Evolutionary conservation across 305 asterid species (phyloP), one percentile per base, ranked within the genome.

Genomic region (Solanum hybrid): DNA sequence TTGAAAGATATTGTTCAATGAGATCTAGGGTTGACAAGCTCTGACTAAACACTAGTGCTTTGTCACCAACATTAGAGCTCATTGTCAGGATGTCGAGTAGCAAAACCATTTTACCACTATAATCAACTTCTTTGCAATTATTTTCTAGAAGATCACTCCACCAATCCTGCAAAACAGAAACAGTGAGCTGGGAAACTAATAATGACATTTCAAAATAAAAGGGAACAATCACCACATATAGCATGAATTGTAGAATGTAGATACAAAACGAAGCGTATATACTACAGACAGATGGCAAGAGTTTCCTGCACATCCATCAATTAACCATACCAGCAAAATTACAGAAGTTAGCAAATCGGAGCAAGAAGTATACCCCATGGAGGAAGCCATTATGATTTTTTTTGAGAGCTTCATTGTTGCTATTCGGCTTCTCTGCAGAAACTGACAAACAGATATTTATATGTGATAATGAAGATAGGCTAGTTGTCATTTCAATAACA

Each of bases 31-130:
- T 98, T 88, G 94, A 91, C 89, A 98, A 90, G 91, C 98, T 98
- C 94, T 98, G 99, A 92, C 99, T 98, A 87, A 98, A 98, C 17
- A 98, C 99, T 81, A 98, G 94, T 32, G 95, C 99, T 93, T 98
- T 98, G 88, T 98, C 99, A 88, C 99, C 99, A 86, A 94, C 90
- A 73, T 88, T 91, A 76, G 98, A 93, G 93, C 98, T 96, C 99
- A 94, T 95, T 41, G 94, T 94, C 91, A 97, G 96, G 87, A 97
- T 94, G 93, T 98, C 99, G 27, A 97, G 94, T 32, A 98, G 95
- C 95, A 98, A 94, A 90, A 98, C 98, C 99, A 98, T 98, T 93
- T 98, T 98, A 29, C 99, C 99, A 92, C 99, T 95, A 86, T 94
- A 94, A 87, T 95, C 96, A 3, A 94, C 94, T 82, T 96, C 98